Evolutionary conservation across 345 rosid genomes (phyloP), one percentile per base, ranked within the genome.

Genomic region (Hirschfeldia incana): DNA sequence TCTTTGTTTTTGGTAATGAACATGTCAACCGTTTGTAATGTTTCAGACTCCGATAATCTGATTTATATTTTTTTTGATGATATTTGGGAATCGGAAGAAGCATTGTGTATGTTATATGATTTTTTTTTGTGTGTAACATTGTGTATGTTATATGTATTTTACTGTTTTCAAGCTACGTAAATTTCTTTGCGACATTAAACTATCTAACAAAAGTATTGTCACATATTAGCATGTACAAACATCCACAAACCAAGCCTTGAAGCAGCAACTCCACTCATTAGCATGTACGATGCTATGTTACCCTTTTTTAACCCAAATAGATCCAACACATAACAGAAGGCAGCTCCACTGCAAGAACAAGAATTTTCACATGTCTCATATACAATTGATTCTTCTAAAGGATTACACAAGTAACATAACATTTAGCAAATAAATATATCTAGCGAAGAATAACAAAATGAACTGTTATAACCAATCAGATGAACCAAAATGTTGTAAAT

Each of bases 231-330:
- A 21, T 21, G 21, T 21, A 21, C 98, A 7, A 94, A 91, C 94
- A 92, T 91, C 97, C 97, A 92, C 46, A 94, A 76, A n/a, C 97
- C 98, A 13, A 94, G 93, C 15, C 97, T 89, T 46, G 98, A 94
- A 11, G 91, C 70, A 11, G 93, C 95, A 39, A 92, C 97, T 70
- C 97, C 95, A 1, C 85, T 88, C 92, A 94, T 92, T 39, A 94
- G 88, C 87, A 94, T 87, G 30, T 84, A 92, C 39, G 97, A 89
- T 37, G 94, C 89, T 73, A 81, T 26, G 0, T 69, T 58, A 15
- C 72, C 70, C 29, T 79, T 79, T 89, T 75, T 29, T 75, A 21
- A 87, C 79, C 94, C 89, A 90, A 51, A 90, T 89, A 26, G 97
- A 89, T 81, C 74, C 91, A 64, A 92, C 88, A 34, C 97, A 90